Base-by-base conservation (phyloP, 257 asterid genomes). In the Galeopsis tetrahit region DNA sequence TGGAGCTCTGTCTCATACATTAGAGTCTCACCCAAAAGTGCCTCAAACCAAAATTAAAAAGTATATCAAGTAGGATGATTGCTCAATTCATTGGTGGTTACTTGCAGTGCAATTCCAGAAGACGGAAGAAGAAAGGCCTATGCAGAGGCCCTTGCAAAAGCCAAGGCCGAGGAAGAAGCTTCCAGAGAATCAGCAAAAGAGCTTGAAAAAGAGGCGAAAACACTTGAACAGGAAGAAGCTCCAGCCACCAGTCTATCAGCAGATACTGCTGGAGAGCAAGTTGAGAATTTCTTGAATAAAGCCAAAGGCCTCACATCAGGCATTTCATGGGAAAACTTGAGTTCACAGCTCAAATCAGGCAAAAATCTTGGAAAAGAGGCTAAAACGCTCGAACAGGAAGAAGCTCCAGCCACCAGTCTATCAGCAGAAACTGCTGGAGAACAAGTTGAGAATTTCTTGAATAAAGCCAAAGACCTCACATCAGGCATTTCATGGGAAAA, bases 71-170 rank as follows among this genome's bases (percentile, higher is more conserved):
- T n/a, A 49, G 10, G 31, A 55, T 11, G 15, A 21, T 10, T 44
- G 49, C 66, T 63, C 56, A 66, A 81, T 69, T 31, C 15, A 44
- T 14, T 49, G 46, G 64, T 46, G 43, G 14, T 69, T 77, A 15
- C 36, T 66, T 75, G 63, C 91, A 91, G 99, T 72, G 78, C 65
- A 35, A 88, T 94, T 62, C 97, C 96, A 5, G 99, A 83, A 85
- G 99, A 94, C 51, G 81, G 84, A 17, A 84, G 99, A 79, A 82
- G 99, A 80, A 89, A 91, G 84, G 89, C 87, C n/a, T 93, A 89
- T 56, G 81, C 90, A 0, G 97, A 93, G 76, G 76, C 61, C 61
- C 61, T 55, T 55, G 61, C 61, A 6, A 55, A 55, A 55, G 61
- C 33, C 33, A 79, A 84, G 69, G 87, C 88, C 2, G 93, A 88